phyloP scores from a whole-genome alignment of 2,329 filamentous ascomycete species.

The Ophiostoma himal-ulmi region DNA sequence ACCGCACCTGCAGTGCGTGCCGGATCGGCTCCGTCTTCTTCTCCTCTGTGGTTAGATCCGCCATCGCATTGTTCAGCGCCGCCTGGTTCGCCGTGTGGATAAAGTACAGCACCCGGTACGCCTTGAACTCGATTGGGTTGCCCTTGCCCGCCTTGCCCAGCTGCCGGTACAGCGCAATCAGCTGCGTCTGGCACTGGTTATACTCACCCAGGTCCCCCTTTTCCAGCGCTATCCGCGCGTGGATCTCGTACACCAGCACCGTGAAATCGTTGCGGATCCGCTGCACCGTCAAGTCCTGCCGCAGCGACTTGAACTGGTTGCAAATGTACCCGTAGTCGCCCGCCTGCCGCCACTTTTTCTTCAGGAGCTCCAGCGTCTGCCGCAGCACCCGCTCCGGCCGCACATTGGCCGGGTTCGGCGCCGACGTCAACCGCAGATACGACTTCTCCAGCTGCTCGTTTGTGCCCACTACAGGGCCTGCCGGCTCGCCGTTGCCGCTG shows the following conservation, averaged over 20 bases:
- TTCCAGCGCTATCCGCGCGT: conserved; percentile 93
- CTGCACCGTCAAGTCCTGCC: conserved; percentile 96
- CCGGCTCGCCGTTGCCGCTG: conserved; percentile 36
- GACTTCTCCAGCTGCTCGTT: conserved; percentile 83
- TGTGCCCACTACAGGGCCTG: conserved; percentile 76
- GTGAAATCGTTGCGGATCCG: conserved; percentile 96
- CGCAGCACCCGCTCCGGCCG: conserved; percentile 75
- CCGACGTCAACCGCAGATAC: conserved; percentile 87
- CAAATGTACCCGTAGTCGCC: conserved; percentile 96
- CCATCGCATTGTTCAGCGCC: conserved; percentile 95
- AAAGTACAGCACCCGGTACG: conserved; percentile 99
- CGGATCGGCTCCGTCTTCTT: conserved; percentile 78
- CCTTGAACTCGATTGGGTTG: conserved; percentile 92
- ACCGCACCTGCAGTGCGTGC: conserved; percentile 87
- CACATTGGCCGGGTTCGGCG: conserved; percentile 81
- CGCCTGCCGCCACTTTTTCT: conserved; percentile 90
- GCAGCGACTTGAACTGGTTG: conserved; percentile 97
- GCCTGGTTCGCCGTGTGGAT: conserved; percentile 98
- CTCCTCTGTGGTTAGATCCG: conserved; percentile 97
- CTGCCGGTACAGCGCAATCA: conserved; percentile 83
- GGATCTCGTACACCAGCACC: conserved; percentile 92
- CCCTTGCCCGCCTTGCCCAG: conserved; percentile 57
- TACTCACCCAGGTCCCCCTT: conserved; percentile 99
- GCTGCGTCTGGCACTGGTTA: conserved; percentile 99
- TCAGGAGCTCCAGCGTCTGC: conserved; percentile 79